A percentile compares a stretch with the other conserved stretches of the same genome.
Evolutionary conservation across 2,329 filamentous ascomycete species (phyloP).

Genomic region (Cladosporium sp.): DNA sequence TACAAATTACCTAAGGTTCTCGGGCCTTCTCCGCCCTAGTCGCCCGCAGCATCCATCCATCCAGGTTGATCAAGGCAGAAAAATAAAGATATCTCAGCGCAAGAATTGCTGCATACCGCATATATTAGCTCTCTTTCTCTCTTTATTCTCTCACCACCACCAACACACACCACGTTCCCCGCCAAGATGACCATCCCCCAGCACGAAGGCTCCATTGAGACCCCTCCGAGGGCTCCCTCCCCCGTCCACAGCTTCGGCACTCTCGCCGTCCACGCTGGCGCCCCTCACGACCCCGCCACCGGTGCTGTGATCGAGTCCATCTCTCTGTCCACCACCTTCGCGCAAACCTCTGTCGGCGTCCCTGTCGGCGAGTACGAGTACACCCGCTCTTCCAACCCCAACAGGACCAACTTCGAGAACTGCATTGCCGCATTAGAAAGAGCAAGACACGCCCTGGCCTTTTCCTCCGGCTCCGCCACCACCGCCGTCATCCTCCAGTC

Average conservation of each 20-base stretch:
- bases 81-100: background rate
- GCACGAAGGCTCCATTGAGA: constrained; percentile 53
- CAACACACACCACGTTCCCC: background rate
- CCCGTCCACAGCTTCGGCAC: constrained; percentile 83
- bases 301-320: constrained; percentile 96
- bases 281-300: constrained; percentile 82
- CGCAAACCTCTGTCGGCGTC: constrained; percentile 81
- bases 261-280: constrained; percentile 87
- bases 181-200: constrained; percentile 23
- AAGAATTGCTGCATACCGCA: background rate
- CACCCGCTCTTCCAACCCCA: constrained; percentile 88
- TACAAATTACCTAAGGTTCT: constrained; percentile 10
- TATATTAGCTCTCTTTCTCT: background rate
- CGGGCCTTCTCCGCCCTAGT: constrained; percentile 12
- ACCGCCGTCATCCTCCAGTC: constrained; percentile 92
- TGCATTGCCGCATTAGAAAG: constrained; percentile 90
- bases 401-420: constrained; percentile 88
- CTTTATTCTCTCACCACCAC: background rate
- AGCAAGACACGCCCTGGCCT: constrained; percentile 87
- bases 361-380: constrained; percentile 91
- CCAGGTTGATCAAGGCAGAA: background rate
- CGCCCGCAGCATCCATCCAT: background rate
- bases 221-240: constrained; percentile 67
- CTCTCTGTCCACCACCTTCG: constrained; percentile 92
- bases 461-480: constrained; percentile 88